A percentile compares a stretch with the other conserved stretches of the same genome.
Conservation (phyloP, 2,329 filamentous ascomycete genomes). For the Microsporum ferrugineum region DNA sequence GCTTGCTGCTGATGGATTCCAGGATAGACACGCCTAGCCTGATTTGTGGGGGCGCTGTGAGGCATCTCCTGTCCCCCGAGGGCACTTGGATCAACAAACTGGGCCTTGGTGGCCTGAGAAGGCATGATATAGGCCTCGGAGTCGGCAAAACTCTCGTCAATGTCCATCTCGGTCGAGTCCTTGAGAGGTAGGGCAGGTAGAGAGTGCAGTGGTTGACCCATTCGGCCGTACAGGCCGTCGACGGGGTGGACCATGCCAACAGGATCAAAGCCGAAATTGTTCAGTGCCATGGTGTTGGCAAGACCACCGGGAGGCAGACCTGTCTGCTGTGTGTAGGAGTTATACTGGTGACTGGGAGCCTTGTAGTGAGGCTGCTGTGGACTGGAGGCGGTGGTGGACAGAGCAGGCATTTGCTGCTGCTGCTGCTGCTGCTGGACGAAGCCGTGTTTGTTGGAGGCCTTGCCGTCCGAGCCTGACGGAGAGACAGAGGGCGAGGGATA, state of each 20-base stretch:
- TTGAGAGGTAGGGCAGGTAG: slow-evolving; percentile 33
- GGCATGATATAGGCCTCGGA: slow-evolving; percentile 39
- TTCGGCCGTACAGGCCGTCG: slow-evolving; percentile 3
- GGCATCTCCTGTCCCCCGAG: slow-evolving; percentile 52
- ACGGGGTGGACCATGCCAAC: background rate
- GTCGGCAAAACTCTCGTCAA: slow-evolving; percentile 46
- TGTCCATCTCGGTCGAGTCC: slow-evolving; percentile 58
- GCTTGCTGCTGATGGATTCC: slow-evolving; percentile 88
- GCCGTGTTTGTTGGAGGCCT: slow-evolving; percentile 1
- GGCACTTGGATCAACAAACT: slow-evolving; percentile 62
- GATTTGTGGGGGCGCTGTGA: slow-evolving; percentile 37
- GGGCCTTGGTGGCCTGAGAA: slow-evolving; percentile 29
- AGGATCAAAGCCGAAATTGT: slow-evolving; percentile 33
- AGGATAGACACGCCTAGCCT: slow-evolving; percentile 69
- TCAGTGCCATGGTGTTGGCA: slow-evolving; percentile 67
- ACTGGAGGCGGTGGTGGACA: slow-evolving; percentile 36
- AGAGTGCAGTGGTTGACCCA: background rate
- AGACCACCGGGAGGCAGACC: slow-evolving; percentile 78
- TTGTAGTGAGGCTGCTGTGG: slow-evolving; percentile 34
- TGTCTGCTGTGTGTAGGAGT: slow-evolving; percentile 89
- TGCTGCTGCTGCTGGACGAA: slow-evolving; percentile 26
- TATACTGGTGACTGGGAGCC: slow-evolving; percentile 88
- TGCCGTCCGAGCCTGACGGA: slow-evolving; percentile 10
- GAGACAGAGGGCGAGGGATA: slow-evolving; percentile 25
- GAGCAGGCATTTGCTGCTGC: slow-evolving; percentile 25